Percentiles rank a stretch among this genome's conserved stretches.
These are phyloP conservation scores for Nothophytophthora sp. DNA, from an alignment of 352 stramenopile genomes.

Conservation along the genomic window DNA sequence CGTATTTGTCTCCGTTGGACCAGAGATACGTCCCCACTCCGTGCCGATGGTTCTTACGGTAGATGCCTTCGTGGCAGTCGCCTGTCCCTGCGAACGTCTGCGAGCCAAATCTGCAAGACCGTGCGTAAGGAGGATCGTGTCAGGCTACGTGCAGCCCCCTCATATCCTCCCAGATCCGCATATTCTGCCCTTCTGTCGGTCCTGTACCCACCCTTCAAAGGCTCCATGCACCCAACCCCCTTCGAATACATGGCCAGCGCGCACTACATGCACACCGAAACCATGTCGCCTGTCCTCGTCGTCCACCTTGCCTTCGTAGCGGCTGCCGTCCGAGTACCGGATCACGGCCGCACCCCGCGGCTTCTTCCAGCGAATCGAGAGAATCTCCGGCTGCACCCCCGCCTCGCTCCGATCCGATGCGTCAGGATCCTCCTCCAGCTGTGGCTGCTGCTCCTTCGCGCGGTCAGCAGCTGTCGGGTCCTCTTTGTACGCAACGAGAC, in stretches of 20 bases:
- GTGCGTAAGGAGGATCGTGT: no score
- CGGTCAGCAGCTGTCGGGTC: conserved; percentile 14
- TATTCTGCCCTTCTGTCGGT: neutral
- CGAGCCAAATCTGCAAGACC: conserved; percentile 71
- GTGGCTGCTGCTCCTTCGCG: conserved; percentile 21
- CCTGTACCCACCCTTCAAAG: conserved; percentile 74
- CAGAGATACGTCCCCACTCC: conserved; percentile 86
- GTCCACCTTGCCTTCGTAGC: conserved; percentile 62
- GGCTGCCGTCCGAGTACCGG: conserved; percentile 66
- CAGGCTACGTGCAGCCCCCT: neutral
- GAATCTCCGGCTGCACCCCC: conserved; percentile 37
- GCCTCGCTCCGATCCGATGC: conserved; percentile 8
- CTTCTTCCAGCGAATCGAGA: conserved; percentile 55
- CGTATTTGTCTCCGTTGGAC: conserved; percentile 90
- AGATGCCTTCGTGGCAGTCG: conserved; percentile 88
- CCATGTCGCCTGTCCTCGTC: conserved; percentile 58
- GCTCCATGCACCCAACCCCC: conserved; percentile 82
- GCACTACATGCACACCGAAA: conserved; percentile 51
- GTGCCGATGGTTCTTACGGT: conserved; percentile 84
- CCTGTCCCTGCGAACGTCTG: conserved; percentile 79
- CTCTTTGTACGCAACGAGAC: conserved; percentile 22
- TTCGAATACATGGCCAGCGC: conserved; percentile 71
- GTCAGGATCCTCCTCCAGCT: conserved; percentile 10
- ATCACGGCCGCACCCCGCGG: conserved; percentile 34
- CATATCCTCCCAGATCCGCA: neutral